phyloP scores from a whole-genome alignment of 257 asterid genomes.

The Plantago elongata region DNA sequence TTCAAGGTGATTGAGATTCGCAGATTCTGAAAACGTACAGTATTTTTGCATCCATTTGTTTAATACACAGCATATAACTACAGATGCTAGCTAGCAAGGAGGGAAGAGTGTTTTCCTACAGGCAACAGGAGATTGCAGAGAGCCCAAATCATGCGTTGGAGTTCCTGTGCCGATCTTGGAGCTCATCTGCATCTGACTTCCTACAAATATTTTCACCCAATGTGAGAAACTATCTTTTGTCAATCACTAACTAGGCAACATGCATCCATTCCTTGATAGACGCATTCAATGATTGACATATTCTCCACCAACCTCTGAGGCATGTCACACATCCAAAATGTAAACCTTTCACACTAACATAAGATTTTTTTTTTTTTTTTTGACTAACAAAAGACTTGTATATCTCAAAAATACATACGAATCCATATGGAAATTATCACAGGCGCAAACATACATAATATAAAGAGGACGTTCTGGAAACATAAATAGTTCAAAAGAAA shows the following conservation, averaged over 20 bases:
- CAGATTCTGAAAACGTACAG: not conserved
- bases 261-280: not conserved
- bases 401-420: no score
- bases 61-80: not conserved
- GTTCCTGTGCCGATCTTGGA: conserved; percentile 51
- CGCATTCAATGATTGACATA: not conserved
- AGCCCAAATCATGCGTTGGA: conserved; percentile 47
- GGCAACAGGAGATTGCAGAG: conserved; percentile 31
- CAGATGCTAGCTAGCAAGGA: conserved; percentile 22
- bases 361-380: no score
- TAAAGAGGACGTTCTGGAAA: no score
- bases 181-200: conserved; percentile 47
- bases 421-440: no score
- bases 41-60: not conserved
- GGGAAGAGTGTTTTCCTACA: conserved; percentile 20
- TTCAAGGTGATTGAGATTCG: conserved; percentile 30
- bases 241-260: not conserved
- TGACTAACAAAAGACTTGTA: no score
- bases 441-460: no score
- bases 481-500: not conserved
- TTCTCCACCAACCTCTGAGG: not conserved
- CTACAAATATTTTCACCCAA: conserved; percentile 40
- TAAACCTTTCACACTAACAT: no score
- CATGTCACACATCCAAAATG: not conserved
- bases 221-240: conserved; percentile 26